Conservation (phyloP, 2,329 filamentous ascomycete species). For the Colletotrichum endophyticum region DNA sequence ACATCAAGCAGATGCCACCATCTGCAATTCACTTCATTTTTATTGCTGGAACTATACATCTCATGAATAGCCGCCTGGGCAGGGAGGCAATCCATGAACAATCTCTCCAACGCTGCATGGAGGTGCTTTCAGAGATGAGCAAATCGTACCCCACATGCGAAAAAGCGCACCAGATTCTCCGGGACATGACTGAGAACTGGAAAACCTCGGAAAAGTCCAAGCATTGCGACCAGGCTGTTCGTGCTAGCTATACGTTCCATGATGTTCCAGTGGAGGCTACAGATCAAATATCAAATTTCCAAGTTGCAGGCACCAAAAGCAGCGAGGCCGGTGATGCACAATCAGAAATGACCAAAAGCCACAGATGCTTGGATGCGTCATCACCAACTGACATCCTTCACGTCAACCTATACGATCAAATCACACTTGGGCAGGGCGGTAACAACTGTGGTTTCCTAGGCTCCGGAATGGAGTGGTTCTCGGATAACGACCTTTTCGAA, state of each 20-base stretch:
- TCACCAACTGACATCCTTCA: background rate
- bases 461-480: background rate
- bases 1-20: background rate
- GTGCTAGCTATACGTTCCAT: accelerated
- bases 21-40: constrained; percentile 2
- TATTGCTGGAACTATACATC: constrained; percentile 3
- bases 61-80: background rate
- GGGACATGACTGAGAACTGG: background rate
- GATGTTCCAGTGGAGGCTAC: background rate
- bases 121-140: background rate
- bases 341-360: background rate
- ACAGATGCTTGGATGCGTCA: background rate
- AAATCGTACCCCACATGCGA: background rate
- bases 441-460: background rate
- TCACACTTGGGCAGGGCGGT: background rate
- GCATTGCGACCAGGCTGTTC: background rate
- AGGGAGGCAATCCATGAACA: background rate
- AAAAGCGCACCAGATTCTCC: background rate
- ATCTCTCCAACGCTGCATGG: background rate
- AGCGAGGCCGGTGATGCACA: background rate
- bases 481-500: background rate
- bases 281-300: background rate
- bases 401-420: background rate
- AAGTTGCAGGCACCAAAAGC: background rate
- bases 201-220: background rate